phyloP scores from a whole-genome alignment of 257 asterid genomes.

The Pogostemon cablin region DNA sequence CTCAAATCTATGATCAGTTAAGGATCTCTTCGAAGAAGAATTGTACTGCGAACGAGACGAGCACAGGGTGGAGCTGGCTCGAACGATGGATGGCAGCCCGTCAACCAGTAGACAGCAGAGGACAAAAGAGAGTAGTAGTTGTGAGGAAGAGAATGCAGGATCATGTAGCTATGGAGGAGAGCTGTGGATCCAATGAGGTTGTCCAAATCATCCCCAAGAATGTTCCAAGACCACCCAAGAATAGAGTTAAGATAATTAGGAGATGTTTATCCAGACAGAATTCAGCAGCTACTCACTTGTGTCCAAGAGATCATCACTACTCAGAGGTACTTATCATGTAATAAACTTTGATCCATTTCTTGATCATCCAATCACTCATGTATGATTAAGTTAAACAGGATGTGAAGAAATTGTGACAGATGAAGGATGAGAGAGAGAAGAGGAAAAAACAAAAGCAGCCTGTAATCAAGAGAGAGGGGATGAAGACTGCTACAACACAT shows the following conservation, averaged over 20 bases:
- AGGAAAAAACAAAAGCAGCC: slow-evolving; percentile 41
- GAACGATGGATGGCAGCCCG: slow-evolving; percentile 75
- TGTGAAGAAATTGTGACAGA: slow-evolving; percentile 32
- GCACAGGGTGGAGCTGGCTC: slow-evolving; percentile 60
- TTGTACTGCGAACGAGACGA: slow-evolving; percentile 35
- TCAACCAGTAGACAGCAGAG: slow-evolving; percentile 34
- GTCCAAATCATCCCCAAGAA: slow-evolving; percentile 34
- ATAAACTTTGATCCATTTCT: background rate
- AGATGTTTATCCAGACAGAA: slow-evolving; percentile 38
- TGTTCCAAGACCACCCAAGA: slow-evolving; percentile 37
- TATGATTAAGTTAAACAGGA: slow-evolving; percentile 22
- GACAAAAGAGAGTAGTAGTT: background rate
- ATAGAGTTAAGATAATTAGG: slow-evolving; percentile 23
- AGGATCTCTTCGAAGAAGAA: slow-evolving; percentile 55
- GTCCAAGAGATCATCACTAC: slow-evolving; percentile 28
- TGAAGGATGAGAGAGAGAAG: slow-evolving; percentile 41
- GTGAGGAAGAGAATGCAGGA: slow-evolving; percentile 40
- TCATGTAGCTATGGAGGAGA: slow-evolving; percentile 42
- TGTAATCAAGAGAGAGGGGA: slow-evolving; percentile 35
- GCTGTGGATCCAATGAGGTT: slow-evolving; percentile 65
- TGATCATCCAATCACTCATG: background rate
- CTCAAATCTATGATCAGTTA: slow-evolving; percentile 33
- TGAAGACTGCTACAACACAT: slow-evolving; percentile 27
- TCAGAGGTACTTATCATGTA: slow-evolving; percentile 34
- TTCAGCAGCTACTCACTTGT: slow-evolving; percentile 33